These are phyloP conservation scores for Aspergillus brasiliensis DNA, from an alignment of 2,329 filamentous ascomycete species.

Conservation along the genomic window DNA sequence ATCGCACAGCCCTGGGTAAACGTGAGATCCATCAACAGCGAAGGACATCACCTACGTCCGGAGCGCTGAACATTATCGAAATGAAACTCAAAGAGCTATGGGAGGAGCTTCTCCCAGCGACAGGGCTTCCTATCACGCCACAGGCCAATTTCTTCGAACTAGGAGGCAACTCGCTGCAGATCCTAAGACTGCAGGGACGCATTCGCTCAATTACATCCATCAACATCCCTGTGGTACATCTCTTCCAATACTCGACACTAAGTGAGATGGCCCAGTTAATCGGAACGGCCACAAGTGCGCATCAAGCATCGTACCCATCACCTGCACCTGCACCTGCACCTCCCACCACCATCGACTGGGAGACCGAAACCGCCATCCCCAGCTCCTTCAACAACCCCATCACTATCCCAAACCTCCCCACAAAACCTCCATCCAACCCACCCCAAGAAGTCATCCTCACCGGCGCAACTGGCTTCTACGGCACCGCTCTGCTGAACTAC, in stretches of 20 bases:
- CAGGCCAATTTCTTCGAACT: constrained; percentile 25
- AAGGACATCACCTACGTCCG: no score
- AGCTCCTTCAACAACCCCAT: not conserved
- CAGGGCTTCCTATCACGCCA: not conserved
- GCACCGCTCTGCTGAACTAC: constrained; percentile 38
- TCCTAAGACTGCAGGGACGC: constrained; percentile 30
- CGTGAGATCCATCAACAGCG: no score
- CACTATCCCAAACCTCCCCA: no score
- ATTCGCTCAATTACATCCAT: not conserved
- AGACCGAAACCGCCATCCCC: not conserved
- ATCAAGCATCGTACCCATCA: no score
- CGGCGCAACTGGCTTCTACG: constrained; percentile 43
- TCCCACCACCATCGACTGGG: not conserved
- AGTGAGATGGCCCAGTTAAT: not conserved
- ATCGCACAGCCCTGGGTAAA: not conserved
- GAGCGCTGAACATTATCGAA: no score
- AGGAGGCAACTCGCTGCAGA: constrained; percentile 33
- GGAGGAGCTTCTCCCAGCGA: not conserved
- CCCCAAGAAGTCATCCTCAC: constrained; percentile 24
- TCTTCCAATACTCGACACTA: not conserved
- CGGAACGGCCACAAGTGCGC: no score
- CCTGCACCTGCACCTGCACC: no score
- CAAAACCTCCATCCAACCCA: no score
- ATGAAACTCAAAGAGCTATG: constrained; percentile 4
- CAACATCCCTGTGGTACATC: not conserved